phyloP scores from a whole-genome alignment of 306 rosid genomes.

The Betula pendula region DNA sequence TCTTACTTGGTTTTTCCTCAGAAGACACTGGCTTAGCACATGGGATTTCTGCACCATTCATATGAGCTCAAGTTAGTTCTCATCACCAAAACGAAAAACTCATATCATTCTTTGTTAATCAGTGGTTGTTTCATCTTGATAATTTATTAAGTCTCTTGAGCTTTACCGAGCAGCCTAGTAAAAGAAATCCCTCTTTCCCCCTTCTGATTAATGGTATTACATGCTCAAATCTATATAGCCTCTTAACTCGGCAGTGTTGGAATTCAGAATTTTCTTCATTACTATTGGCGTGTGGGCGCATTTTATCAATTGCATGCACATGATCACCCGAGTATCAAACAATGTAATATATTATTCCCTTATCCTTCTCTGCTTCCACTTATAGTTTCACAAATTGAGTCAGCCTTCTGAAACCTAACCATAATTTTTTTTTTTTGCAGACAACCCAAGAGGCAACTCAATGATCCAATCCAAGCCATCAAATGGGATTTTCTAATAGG shows the following conservation, averaged over 20 bases:
- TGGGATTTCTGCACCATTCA: slow-evolving; percentile 57
- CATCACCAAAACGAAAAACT: not conserved
- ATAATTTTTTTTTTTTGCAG: not conserved
- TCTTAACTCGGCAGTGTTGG: not conserved
- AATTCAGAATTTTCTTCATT: not conserved
- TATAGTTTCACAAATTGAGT: not conserved
- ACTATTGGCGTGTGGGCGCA: not conserved
- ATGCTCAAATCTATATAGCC: not conserved
- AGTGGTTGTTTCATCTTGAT: not conserved
- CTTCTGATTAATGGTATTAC: not conserved
- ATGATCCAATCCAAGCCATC: not conserved
- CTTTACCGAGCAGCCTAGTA: not conserved
- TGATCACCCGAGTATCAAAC: not conserved
- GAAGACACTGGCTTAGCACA: slow-evolving; percentile 47
- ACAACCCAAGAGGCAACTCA: not conserved
- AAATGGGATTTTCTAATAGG: not conserved
- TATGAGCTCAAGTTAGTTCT: slow-evolving; percentile 27
- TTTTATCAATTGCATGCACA: not conserved
- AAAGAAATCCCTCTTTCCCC: not conserved
- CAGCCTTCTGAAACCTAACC: not conserved
- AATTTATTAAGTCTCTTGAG: not conserved
- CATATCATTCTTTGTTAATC: not conserved
- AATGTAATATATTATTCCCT: too few relatives aligned
- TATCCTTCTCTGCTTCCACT: too few relatives aligned
- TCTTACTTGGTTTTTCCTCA: slow-evolving; percentile 53